Evolutionary conservation across 129 eudicot species (phyloP).

Genomic region (Scalesia atractyloides): DNA sequence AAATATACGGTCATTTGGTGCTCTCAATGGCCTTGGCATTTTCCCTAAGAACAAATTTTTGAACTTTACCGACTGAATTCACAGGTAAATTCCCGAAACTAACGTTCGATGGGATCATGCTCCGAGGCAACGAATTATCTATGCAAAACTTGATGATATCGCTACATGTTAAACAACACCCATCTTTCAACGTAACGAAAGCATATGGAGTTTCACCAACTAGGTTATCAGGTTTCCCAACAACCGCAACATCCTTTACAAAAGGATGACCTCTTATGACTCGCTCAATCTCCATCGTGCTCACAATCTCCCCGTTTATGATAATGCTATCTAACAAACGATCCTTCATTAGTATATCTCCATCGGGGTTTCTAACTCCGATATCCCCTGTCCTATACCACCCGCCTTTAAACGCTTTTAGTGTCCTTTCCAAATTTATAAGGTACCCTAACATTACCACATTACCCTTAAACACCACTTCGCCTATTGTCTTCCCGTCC

Average conservation of each 20-base stretch:
- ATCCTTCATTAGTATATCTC: slow-evolving; percentile 52
- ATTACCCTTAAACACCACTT: slow-evolving; percentile 65
- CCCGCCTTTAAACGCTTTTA: slow-evolving; percentile 48
- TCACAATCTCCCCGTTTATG: slow-evolving; percentile 40
- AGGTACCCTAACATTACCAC: slow-evolving; percentile 63
- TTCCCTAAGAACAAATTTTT: slow-evolving; percentile 58
- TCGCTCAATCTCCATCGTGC: slow-evolving; percentile 59
- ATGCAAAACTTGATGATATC: slow-evolving; percentile 42
- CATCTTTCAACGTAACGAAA: slow-evolving; percentile 53
- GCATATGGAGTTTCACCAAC: slow-evolving; percentile 56
- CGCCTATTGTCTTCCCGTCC: slow-evolving; percentile 65
- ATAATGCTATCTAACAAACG: slow-evolving; percentile 41
- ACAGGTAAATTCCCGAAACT: slow-evolving; percentile 45
- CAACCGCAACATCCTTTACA: slow-evolving; percentile 62
- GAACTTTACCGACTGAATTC: slow-evolving; percentile 63
- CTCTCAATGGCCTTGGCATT: slow-evolving; percentile 28
- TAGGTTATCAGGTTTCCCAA: slow-evolving; percentile 41
- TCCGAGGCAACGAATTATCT: slow-evolving; percentile 40
- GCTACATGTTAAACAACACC: slow-evolving; percentile 18
- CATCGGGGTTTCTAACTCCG: slow-evolving; percentile 46
- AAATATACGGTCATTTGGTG: not conserved
- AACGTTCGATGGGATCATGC: slow-evolving; percentile 48
- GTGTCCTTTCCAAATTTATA: slow-evolving; percentile 35
- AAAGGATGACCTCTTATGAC: slow-evolving; percentile 51
- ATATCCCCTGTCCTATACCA: slow-evolving; percentile 72